phyloP scores from a whole-genome alignment of 2,329 filamentous ascomycete genomes.

The Huntiella moniliformis region DNA sequence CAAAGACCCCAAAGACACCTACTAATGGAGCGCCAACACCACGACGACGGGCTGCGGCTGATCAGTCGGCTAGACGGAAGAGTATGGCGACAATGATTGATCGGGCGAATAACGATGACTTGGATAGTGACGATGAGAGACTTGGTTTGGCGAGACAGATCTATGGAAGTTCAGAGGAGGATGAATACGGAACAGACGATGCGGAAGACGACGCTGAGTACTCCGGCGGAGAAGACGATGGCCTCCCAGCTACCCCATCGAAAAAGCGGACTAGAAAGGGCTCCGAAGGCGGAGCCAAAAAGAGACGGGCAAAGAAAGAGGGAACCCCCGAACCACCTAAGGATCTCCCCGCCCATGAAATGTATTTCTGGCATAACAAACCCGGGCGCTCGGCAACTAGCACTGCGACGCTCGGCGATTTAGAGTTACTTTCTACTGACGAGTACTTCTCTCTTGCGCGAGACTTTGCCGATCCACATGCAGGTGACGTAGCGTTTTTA shows the following conservation, averaged over 20 bases:
- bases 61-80: slow-evolving; percentile 74
- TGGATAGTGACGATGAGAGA: slow-evolving; percentile 54
- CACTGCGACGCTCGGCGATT: slow-evolving; percentile 58
- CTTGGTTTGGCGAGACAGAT: slow-evolving; percentile 53
- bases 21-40: slow-evolving; percentile 32
- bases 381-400: slow-evolving; percentile 69
- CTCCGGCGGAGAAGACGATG: not conserved
- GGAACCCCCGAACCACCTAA: slow-evolving; percentile 63
- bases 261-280: slow-evolving; percentile 20
- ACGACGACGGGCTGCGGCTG: slow-evolving; percentile 48
- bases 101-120: slow-evolving; percentile 42
- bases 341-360: slow-evolving; percentile 70
- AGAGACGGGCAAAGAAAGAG: slow-evolving; percentile 26
- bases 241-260: slow-evolving; percentile 23
- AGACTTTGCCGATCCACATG: slow-evolving; percentile 39
- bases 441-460: slow-evolving; percentile 55
- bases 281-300: slow-evolving; percentile 14
- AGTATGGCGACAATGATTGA: slow-evolving; percentile 62
- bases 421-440: slow-evolving; percentile 69
- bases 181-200: slow-evolving; percentile 20
- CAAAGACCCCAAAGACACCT: slow-evolving; percentile 17
- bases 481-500: slow-evolving; percentile 49
- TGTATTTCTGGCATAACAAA: slow-evolving; percentile 85
- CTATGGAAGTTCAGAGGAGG: slow-evolving; percentile 24
- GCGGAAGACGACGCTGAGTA: slow-evolving; percentile 25